Evolutionary conservation across 2,329 filamentous ascomycete genomes (phyloP).

Genomic region (Ophiocordyceps camponoti-floridani): DNA sequence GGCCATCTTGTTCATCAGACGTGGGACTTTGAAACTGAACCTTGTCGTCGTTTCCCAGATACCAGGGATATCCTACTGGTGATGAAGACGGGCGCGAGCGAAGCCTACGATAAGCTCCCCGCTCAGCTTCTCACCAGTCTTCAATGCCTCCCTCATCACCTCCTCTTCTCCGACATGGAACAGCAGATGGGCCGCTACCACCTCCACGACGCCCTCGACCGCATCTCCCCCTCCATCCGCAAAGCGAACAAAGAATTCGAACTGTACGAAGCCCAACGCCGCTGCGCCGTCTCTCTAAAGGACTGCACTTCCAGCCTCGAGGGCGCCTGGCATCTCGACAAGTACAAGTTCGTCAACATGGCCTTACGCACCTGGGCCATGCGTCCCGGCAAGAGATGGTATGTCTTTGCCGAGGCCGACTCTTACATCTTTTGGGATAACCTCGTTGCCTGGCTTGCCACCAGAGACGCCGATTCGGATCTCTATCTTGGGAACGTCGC

Average conservation of each 20-base stretch:
- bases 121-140: conserved; percentile 36
- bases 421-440: conserved; percentile 39
- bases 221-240: conserved; percentile 18
- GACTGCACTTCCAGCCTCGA: conserved; percentile 17
- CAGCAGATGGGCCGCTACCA: conserved; percentile 28
- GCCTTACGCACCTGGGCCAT: conserved; percentile 34
- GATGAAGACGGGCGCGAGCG: conserved; percentile 41
- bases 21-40: conserved; percentile 15
- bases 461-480: conserved; percentile 18
- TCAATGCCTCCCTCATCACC: conserved; percentile 33
- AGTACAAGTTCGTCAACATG: conserved; percentile 44
- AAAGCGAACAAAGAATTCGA: conserved; percentile 24
- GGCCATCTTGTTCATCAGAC: conserved; percentile 13
- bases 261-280: conserved; percentile 24
- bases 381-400: conserved; percentile 36
- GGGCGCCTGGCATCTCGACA: conserved; percentile 35
- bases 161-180: conserved; percentile 41
- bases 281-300: conserved; percentile 27
- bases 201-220: conserved; percentile 22
- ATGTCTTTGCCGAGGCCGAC: conserved; percentile 41
- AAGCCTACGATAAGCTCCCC: conserved; percentile 33
- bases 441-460: conserved; percentile 28
- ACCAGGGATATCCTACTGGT: conserved; percentile 28
- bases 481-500: conserved; percentile 34
- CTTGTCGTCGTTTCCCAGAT: conserved; percentile 23